Conservation (phyloP, 1,139 yeast species). For the Lodderomyces theae region DNA sequence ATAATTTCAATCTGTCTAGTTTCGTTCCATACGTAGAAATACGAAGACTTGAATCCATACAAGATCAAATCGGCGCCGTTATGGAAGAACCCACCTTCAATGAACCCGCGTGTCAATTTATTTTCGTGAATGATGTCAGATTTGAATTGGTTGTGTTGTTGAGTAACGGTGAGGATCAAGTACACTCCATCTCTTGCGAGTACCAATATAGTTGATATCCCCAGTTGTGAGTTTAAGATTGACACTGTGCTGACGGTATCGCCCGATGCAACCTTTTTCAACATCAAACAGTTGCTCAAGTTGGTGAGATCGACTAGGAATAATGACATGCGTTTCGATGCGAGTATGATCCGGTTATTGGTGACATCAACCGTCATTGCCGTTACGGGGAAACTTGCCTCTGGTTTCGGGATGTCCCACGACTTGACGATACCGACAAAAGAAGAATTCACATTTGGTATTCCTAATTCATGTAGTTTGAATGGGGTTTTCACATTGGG, state of each 20-base stretch:
- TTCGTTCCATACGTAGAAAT: constrained; percentile 82
- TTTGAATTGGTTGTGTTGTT: constrained; percentile 7
- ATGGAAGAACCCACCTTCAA: constrained; percentile 69
- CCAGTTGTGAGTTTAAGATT: constrained; percentile 25
- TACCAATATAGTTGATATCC: constrained; percentile 29
- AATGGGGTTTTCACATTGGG: constrained; percentile 66
- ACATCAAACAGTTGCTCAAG: constrained; percentile 23
- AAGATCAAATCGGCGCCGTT: constrained; percentile 59
- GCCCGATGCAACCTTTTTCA: constrained; percentile 62
- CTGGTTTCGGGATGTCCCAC: constrained; percentile 36
- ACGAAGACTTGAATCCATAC: constrained; percentile 80
- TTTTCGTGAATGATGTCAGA: constrained; percentile 51
- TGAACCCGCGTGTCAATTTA: constrained; percentile 67
- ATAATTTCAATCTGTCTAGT: constrained; percentile 68
- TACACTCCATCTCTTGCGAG: constrained; percentile 69
- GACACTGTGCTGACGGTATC: constrained; percentile 68
- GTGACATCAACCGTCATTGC: constrained; percentile 44
- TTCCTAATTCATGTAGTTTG: constrained; percentile 39
- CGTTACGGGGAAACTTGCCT: constrained; percentile 54
- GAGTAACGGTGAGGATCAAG: constrained; percentile 29
- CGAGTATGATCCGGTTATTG: constrained; percentile 51
- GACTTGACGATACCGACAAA: too few species aligned
- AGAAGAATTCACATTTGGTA: background rate
- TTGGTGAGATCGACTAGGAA: constrained; percentile 48
- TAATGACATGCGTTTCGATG: constrained; percentile 70